These are phyloP conservation scores for Ustulina deusta DNA, from an alignment of 2,329 filamentous ascomycete species.

Conservation along the genomic window DNA sequence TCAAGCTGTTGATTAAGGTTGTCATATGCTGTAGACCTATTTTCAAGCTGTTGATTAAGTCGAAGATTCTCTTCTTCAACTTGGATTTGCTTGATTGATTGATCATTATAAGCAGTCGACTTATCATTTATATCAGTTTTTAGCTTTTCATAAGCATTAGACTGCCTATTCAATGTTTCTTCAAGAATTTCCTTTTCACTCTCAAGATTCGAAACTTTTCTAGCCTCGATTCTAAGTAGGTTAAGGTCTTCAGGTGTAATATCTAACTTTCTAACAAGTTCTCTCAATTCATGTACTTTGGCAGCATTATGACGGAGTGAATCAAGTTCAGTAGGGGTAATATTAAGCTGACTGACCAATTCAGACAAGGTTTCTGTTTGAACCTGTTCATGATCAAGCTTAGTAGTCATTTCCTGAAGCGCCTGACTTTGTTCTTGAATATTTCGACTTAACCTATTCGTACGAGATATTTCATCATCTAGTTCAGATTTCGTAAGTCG, in stretches of 20 bases:
- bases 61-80: too few relatives aligned
- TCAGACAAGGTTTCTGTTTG: neutral
- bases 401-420: neutral
- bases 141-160: too few relatives aligned
- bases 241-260: neutral
- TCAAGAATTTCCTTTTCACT: neutral
- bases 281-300: neutral
- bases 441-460: too few relatives aligned
- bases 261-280: neutral
- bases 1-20: too few relatives aligned
- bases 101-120: too few relatives aligned
- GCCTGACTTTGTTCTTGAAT: too few relatives aligned
- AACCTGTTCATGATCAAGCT: neutral
- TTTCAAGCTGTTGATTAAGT: too few relatives aligned
- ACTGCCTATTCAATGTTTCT: neutral
- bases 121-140: too few relatives aligned
- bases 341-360: neutral
- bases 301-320: neutral
- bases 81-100: too few relatives aligned
- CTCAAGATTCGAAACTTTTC: neutral
- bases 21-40: too few relatives aligned
- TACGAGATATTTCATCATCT: neutral
- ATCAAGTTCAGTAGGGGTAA: neutral
- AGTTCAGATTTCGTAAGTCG: neutral
- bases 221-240: neutral